Evolutionary conservation across 2,329 filamentous ascomycete genomes (phyloP).

Genomic region (Trichocomaceae sp.): DNA sequence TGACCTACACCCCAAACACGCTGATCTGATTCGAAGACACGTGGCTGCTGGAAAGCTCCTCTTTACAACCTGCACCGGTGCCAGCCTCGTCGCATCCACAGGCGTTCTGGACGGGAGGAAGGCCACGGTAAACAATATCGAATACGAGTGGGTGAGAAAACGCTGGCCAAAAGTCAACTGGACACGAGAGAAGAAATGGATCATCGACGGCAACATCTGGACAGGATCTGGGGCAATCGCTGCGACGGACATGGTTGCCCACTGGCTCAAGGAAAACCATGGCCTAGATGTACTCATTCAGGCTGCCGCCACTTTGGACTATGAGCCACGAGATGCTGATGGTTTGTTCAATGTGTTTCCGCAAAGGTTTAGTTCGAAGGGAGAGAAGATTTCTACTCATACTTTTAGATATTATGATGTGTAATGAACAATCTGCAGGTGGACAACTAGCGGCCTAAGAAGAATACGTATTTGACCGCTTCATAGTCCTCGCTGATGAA

Average conservation of each 20-base stretch:
- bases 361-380: slow-evolving; percentile 23
- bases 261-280: slow-evolving; percentile 35
- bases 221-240: slow-evolving; percentile 42
- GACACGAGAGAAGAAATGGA: slow-evolving; percentile 40
- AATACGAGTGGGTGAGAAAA: slow-evolving; percentile 24
- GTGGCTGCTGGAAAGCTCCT: slow-evolving; percentile 30
- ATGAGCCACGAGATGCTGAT: slow-evolving; percentile 31
- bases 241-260: slow-evolving; percentile 41
- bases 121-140: slow-evolving; percentile 40
- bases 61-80: slow-evolving; percentile 18
- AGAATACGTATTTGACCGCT: too few species aligned
- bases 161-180: slow-evolving; percentile 39
- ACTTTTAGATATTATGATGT: slow-evolving; percentile 18
- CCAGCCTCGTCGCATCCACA: slow-evolving; percentile 18
- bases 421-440: too few species aligned
- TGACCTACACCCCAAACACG: slow-evolving; percentile 24
- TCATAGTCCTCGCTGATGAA: too few species aligned
- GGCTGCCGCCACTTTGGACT: slow-evolving; percentile 26
- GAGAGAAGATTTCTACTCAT: slow-evolving; percentile 26
- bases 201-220: slow-evolving; percentile 44
- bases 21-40: slow-evolving; percentile 30
- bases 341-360: slow-evolving; percentile 25
- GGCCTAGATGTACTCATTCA: slow-evolving; percentile 24
- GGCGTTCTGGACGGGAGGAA: slow-evolving; percentile 39
- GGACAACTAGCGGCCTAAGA: too few species aligned